Base-by-base conservation (phyloP, 306 rosid genomes). In the Chamaecrista fasciculata region DNA sequence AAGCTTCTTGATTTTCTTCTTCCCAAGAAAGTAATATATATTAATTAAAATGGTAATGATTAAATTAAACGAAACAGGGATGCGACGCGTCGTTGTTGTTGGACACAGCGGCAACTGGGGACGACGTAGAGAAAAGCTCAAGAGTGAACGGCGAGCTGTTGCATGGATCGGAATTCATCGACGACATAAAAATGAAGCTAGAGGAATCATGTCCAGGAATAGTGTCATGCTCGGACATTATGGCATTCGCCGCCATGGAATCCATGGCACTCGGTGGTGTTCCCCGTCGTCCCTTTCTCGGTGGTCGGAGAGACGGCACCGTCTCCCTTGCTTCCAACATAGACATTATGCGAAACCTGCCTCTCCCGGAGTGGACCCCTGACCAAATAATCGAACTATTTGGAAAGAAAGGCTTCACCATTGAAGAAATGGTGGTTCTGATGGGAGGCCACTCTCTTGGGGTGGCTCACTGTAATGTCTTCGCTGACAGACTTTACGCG, bases 31-130 rank as follows among this genome's bases (percentile, higher is more conserved):
- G 4, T 9, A n/a, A n/a, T n/a, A n/a, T n/a, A n/a, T n/a, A n/a
- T n/a, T n/a, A n/a, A n/a, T n/a, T n/a, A n/a, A n/a, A n/a, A n/a
- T n/a, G n/a, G n/a, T n/a, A n/a, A n/a, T n/a, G n/a, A n/a, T n/a
- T n/a, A n/a, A n/a, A n/a, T n/a, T 33, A 33, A 33, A 33, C 36
- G 4, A 33, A 33, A 46, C 77, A 91, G 97, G 97, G 96, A 2
- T 92, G 97, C 26, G 97, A 89, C 75, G 90, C 87, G 6, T 92
- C 97, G 2, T 4, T 89, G 55, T 69, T 92, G 80, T 62, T 92
- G 71, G 97, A 89, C 62, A 19, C 37, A 10, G 15, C 80, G 2
- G 76, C 59, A 6, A 6, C 56, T 0, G 75, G 78, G 0, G 83
- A 79, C 0, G 55, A 47, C 0, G 86, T 87, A 8, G 96, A 92